phyloP scores from a whole-genome alignment of 2,329 filamentous ascomycete genomes.

The Pyrenophora teres region DNA sequence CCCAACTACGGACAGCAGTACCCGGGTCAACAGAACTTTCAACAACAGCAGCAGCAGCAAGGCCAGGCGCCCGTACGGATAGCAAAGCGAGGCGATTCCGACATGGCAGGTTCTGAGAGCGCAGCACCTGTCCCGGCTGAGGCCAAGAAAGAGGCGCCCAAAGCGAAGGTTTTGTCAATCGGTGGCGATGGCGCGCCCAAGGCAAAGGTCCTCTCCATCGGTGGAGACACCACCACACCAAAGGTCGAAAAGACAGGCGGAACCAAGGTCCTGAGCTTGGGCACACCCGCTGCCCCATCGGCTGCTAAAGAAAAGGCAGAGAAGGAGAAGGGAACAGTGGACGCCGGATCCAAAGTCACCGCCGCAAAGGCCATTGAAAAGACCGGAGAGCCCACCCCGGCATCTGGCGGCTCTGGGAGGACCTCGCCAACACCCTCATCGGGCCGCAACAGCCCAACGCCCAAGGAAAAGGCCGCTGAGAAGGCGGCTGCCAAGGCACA shows the following conservation, averaged over 20 bases:
- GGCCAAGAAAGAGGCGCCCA: slow-evolving; percentile 47
- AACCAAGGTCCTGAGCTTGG: slow-evolving; percentile 78
- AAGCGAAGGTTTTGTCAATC: slow-evolving; percentile 69
- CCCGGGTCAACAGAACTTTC: slow-evolving; percentile 42
- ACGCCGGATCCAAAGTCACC: slow-evolving; percentile 80
- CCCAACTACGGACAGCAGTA: slow-evolving; percentile 12
- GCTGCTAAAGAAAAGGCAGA: slow-evolving; percentile 54
- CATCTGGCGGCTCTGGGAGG: slow-evolving; percentile 62
- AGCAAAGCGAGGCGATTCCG: slow-evolving; percentile 63
- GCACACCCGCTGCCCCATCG: slow-evolving; percentile 58
- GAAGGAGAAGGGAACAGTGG: slow-evolving; percentile 54
- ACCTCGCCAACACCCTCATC: slow-evolving; percentile 82
- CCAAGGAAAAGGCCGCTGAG: slow-evolving; percentile 64
- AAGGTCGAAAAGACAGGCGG: slow-evolving; percentile 58
- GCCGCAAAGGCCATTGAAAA: slow-evolving; percentile 92
- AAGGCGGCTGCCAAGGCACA: slow-evolving; percentile 71
- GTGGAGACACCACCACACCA: slow-evolving; percentile 57
- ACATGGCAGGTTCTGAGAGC: slow-evolving; percentile 55
- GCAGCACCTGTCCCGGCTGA: slow-evolving; percentile 49
- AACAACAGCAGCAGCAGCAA: slow-evolving; percentile 47
- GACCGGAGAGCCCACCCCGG: slow-evolving; percentile 69
- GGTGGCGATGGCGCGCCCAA: slow-evolving; percentile 61
- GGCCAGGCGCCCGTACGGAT: slow-evolving; percentile 62
- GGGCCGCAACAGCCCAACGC: slow-evolving; percentile 78
- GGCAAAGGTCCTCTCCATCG: slow-evolving; percentile 66